Evolutionary conservation across 73 alveolate species (phyloP).

Genomic region (Paramecium octaurelia): DNA sequence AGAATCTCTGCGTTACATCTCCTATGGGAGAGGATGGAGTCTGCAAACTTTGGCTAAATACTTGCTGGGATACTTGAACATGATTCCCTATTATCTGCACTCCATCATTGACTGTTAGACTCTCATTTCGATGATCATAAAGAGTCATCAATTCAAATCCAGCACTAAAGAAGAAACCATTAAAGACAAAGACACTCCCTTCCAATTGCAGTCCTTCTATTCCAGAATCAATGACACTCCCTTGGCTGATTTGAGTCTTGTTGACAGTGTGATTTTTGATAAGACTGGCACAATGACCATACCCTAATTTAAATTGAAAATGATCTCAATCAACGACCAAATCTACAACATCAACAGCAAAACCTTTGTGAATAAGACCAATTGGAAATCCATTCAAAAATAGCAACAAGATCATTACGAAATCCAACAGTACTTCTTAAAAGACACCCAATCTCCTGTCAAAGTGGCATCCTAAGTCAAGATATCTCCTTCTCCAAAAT

Average conservation of each 20-base stretch:
- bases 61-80: background rate
- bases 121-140: background rate
- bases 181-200: background rate
- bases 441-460: background rate
- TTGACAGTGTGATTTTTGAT: conserved; percentile 32
- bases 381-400: background rate
- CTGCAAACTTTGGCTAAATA: background rate
- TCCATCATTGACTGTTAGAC: background rate
- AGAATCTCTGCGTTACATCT: background rate
- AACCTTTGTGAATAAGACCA: background rate
- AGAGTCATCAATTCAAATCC: background rate
- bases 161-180: background rate
- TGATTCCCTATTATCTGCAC: conserved; percentile 6
- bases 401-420: background rate
- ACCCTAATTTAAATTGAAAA: background rate
- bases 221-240: background rate
- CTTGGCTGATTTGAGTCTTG: background rate
- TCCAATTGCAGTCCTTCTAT: background rate
- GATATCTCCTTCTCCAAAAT: background rate
- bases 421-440: background rate
- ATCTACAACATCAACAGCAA: background rate
- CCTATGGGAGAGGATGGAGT: background rate
- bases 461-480: background rate
- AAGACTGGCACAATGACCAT: conserved; percentile 31
- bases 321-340: background rate